Evolutionary conservation across 2,329 filamentous ascomycete genomes (phyloP).

Genomic region (Colletotrichum somersetense): DNA sequence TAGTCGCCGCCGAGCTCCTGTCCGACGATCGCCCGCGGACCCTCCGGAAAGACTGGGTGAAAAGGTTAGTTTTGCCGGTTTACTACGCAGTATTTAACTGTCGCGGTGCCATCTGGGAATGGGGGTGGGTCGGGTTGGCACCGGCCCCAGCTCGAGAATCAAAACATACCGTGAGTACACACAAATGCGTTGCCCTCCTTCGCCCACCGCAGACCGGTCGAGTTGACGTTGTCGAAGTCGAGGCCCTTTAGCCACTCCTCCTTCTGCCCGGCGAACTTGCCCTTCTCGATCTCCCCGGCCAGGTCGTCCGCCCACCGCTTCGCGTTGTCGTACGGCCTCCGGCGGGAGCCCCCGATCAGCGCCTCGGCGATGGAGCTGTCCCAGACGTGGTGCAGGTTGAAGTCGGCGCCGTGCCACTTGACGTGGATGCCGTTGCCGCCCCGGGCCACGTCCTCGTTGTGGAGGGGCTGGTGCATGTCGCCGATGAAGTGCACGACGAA

Average conservation of each 20-base stretch:
- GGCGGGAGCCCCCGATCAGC: slow-evolving; percentile 66
- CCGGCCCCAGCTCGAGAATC: slow-evolving; percentile 3
- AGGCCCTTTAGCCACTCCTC: slow-evolving; percentile 69
- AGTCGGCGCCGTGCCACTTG: slow-evolving; percentile 65
- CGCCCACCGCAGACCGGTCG: slow-evolving; percentile 74
- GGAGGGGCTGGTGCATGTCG: slow-evolving; percentile 77
- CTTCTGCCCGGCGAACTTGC: slow-evolving; percentile 65
- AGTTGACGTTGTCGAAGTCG: slow-evolving; percentile 64
- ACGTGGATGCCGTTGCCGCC: slow-evolving; percentile 79
- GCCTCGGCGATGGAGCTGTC: slow-evolving; percentile 78
- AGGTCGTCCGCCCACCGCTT: slow-evolving; percentile 69
- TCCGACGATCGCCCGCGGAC: slow-evolving; percentile 67
- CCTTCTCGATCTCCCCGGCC: slow-evolving; percentile 65
- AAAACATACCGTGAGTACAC: slow-evolving; percentile 67
- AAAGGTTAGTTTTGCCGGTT: slow-evolving; percentile 9
- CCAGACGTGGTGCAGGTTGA: slow-evolving; percentile 81
- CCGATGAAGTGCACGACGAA: slow-evolving; percentile 78
- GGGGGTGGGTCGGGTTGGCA: background rate
- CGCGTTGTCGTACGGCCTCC: slow-evolving; percentile 64
- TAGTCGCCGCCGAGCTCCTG: slow-evolving; percentile 74
- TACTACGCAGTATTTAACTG: background rate
- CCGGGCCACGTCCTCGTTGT: slow-evolving; percentile 71
- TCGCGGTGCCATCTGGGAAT: slow-evolving; percentile 2
- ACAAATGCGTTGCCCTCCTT: slow-evolving; percentile 72
- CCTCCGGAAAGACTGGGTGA: slow-evolving; percentile 69